Evolutionary conservation across 306 rosid genomes (phyloP).

Genomic region (Vigna trinervia): DNA sequence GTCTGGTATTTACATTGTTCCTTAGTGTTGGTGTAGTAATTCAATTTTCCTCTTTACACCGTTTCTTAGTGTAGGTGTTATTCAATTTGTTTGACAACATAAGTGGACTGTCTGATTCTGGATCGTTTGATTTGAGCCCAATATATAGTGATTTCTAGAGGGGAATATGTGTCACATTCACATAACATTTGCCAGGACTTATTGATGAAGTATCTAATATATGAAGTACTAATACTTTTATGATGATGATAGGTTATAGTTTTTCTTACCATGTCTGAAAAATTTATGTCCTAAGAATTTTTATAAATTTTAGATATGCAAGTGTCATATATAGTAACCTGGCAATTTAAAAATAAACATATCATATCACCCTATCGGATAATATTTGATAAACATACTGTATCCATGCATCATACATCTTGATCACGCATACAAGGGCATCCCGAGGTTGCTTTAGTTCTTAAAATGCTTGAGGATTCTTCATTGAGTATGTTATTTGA

Average conservation of each 20-base stretch:
- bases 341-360: too few species aligned
- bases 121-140: background rate
- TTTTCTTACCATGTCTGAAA: too few species aligned
- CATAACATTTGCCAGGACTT: too few species aligned
- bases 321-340: too few species aligned
- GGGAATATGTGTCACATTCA: too few species aligned
- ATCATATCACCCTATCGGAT: too few species aligned
- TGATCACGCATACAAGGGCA: background rate
- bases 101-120: background rate
- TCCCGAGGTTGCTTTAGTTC: background rate
- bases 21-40: background rate
- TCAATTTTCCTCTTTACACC: background rate
- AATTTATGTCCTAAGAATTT: too few species aligned
- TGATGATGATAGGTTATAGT: too few species aligned
- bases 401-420: background rate
- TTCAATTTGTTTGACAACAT: background rate
- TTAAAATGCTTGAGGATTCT: background rate
- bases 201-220: too few species aligned
- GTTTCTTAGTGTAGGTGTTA: background rate
- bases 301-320: too few species aligned
- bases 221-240: too few species aligned
- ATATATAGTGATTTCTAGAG: background rate
- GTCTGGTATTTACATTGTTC: conserved; percentile 1
- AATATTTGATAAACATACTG: too few species aligned
- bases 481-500: background rate